A percentile compares a stretch with the other conserved stretches of the same genome.
Conservation (phyloP, 1,284 basidiomycete genomes). For the Vanrija humicola region DNA sequence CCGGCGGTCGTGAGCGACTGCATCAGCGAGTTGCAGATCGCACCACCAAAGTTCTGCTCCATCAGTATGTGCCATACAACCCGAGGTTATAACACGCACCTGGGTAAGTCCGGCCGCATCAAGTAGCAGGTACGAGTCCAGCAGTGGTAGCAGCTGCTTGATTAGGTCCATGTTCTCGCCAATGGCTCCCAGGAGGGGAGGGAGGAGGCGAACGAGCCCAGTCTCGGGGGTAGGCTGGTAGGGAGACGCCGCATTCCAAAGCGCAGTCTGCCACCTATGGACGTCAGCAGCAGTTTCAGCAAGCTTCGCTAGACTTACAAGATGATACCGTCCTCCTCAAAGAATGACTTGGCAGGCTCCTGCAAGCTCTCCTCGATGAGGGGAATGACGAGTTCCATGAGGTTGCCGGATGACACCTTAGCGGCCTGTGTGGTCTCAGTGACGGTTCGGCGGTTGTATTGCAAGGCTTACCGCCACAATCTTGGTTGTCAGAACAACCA, state of each 20-base stretch:
- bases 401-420: slow-evolving; percentile 34
- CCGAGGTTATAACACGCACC: slow-evolving; percentile 50
- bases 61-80: background rate
- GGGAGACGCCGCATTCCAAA: slow-evolving; percentile 64
- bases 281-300: slow-evolving; percentile 1
- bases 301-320: slow-evolving; percentile 44
- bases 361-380: slow-evolving; percentile 71
- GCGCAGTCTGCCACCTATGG: slow-evolving; percentile 61
- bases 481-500: slow-evolving; percentile 68
- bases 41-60: slow-evolving; percentile 26
- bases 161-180: slow-evolving; percentile 70
- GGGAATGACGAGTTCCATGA: slow-evolving; percentile 60
- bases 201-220: slow-evolving; percentile 64
- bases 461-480: slow-evolving; percentile 59
- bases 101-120: slow-evolving; percentile 65
- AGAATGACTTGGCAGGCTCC: slow-evolving; percentile 60
- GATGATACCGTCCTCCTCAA: slow-evolving; percentile 72
- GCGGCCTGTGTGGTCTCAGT: slow-evolving; percentile 26
- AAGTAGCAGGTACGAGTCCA: slow-evolving; percentile 77
- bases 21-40: slow-evolving; percentile 30
- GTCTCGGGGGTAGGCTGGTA: slow-evolving; percentile 47
- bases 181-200: slow-evolving; percentile 60
- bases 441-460: background rate
- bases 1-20: slow-evolving; percentile 31
- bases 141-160: slow-evolving; percentile 61